Evolutionary conservation across 148 eudicot species (phyloP).

Genomic region (Gaultheria prostrata): DNA sequence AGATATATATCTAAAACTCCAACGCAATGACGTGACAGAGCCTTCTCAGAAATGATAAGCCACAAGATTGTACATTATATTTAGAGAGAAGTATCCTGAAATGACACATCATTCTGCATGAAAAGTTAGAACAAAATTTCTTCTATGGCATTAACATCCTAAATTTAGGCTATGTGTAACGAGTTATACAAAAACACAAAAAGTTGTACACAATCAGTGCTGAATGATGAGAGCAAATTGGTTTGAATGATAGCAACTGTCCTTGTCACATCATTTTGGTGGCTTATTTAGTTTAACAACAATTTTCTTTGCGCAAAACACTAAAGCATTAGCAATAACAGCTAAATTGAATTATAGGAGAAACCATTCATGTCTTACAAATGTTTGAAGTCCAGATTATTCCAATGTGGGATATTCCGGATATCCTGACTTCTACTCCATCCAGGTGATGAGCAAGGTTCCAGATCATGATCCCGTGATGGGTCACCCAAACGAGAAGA

Average conservation of each 20-base stretch:
- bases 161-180: neutral
- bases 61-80: neutral
- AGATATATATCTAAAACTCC: neutral
- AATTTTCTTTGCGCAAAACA: neutral
- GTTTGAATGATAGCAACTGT: neutral
- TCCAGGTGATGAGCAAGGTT: slow-evolving; percentile 81
- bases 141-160: neutral
- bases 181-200: neutral
- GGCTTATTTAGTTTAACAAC: neutral
- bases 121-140: neutral
- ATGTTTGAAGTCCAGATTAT: neutral
- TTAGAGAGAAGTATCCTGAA: neutral
- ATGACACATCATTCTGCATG: neutral
- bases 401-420: neutral
- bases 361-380: neutral
- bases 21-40: neutral
- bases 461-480: slow-evolving; percentile 68
- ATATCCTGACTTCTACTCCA: neutral
- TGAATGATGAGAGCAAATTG: neutral
- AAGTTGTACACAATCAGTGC: neutral
- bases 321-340: neutral
- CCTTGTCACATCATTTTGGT: neutral
- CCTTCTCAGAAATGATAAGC: neutral
- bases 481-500: slow-evolving; percentile 60
- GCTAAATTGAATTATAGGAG: neutral